A percentile compares a stretch with the other conserved stretches of the same genome.
Evolutionary conservation across 2,329 filamentous ascomycete species (phyloP).

Genomic region (Alternaria triticina): DNA sequence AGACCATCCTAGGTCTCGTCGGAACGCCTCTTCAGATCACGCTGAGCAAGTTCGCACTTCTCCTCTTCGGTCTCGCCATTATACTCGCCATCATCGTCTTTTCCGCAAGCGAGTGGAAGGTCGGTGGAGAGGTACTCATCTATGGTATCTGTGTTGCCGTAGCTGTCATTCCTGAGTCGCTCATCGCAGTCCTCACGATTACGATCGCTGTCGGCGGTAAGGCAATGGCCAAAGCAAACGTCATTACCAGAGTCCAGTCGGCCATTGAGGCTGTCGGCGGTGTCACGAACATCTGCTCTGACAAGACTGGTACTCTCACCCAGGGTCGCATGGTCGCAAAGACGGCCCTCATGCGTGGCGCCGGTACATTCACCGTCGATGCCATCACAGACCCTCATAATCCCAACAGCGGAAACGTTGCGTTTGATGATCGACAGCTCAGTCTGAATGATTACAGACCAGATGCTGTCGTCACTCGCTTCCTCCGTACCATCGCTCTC

Average conservation of each 20-base stretch:
- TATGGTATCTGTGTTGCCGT: slow-evolving; percentile 57
- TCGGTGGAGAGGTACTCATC: slow-evolving; percentile 54
- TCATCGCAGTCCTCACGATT: slow-evolving; percentile 71
- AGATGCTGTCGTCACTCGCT: slow-evolving; percentile 29
- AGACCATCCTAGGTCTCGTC: slow-evolving; percentile 68
- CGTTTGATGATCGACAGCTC: slow-evolving; percentile 36
- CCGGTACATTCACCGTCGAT: slow-evolving; percentile 42
- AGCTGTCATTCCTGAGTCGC: slow-evolving; percentile 57
- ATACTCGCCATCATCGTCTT: slow-evolving; percentile 73
- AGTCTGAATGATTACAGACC: slow-evolving; percentile 32
- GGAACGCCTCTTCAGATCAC: slow-evolving; percentile 87
- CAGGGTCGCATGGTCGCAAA: slow-evolving; percentile 51
- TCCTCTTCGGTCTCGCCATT: slow-evolving; percentile 63
- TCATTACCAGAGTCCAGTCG: slow-evolving; percentile 49
- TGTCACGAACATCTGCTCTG: slow-evolving; percentile 51
- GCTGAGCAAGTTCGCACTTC: slow-evolving; percentile 78
- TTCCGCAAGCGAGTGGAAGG: slow-evolving; percentile 61
- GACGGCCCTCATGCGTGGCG: slow-evolving; percentile 46
- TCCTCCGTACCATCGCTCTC: slow-evolving; percentile 47
- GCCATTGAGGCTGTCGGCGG: slow-evolving; percentile 51
- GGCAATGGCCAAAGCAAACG: slow-evolving; percentile 50
- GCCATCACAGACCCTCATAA: slow-evolving; percentile 46
- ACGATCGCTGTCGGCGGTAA: slow-evolving; percentile 61
- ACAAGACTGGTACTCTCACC: slow-evolving; percentile 51
- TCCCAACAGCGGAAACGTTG: slow-evolving; percentile 43